Evolutionary conservation across 2,329 filamentous ascomycete species (phyloP), one percentile per base, ranked within the genome.

Genomic region (Chaetomium sp.): DNA sequence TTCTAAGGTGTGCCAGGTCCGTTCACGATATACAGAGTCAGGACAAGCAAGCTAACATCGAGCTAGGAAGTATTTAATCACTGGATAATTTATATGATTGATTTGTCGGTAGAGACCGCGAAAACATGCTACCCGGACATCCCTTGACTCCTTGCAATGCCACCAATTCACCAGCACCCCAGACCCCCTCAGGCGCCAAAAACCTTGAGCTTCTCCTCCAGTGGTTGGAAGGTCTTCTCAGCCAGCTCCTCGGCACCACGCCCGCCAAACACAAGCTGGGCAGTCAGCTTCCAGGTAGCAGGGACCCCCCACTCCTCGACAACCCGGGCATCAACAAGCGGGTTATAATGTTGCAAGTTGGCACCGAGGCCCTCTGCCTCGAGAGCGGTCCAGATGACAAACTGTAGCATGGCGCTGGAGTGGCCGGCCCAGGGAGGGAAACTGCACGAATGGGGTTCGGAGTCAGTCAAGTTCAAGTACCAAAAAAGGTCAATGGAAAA

Each of bases 341-440:
- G 90, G 80, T 90, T 94, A 79, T 95, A 95, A 77, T 96, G 91
- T 79, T 96, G 91, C 52, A 96, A 79, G 79, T 91, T 95, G 69
- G 86, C 88, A 62, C 90, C 90, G 55, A 95, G 81, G 35, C 91
- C 90, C 70, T 94, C 89, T 58, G 85, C 79, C 74, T 91, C 88
- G 55, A 96, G 82, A 4, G 86, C 88, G 14, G 85, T 86, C 91
- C 91, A 96, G 63, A 90, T 70, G 62, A 83, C 77, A 73, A 82
- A 87, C 77, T 96, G 88, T 67, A 89, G 81, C 84, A 96, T 96
- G 71, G 81, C 91, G 69, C 80, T 81, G 60, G 85, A 84, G 74
- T 96, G 89, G 61, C 80, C 76, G 55, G 84, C 84, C 88, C 89
- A 96, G 64, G 70, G 68, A 59, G 84, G 84, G 79, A 96, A 95